phyloP scores from a whole-genome alignment of 2,329 filamentous ascomycete species.

The Fusarium sp. region DNA sequence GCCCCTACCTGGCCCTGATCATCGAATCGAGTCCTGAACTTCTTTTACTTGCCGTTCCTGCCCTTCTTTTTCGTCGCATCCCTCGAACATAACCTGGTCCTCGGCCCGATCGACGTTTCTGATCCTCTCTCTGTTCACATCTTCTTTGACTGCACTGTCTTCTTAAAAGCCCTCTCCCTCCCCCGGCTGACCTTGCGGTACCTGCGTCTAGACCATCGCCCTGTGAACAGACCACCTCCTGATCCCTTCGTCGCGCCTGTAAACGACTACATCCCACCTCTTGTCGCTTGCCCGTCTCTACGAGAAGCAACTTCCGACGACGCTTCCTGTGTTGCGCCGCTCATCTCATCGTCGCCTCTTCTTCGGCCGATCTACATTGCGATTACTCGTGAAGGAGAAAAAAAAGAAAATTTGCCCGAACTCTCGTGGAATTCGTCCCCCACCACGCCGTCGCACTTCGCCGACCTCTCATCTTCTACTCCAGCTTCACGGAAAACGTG shows the following conservation, averaged over 20 bases:
- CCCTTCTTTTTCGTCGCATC: conserved; percentile 31
- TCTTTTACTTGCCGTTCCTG: conserved; percentile 39
- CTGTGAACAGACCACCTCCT: conserved; percentile 45
- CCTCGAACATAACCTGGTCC: conserved; percentile 28
- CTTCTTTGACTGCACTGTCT: conserved; percentile 5
- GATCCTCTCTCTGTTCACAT: conserved; percentile 19
- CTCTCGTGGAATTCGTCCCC: conserved; percentile 18
- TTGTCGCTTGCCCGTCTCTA: conserved; percentile 16
- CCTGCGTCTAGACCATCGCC: conserved; percentile 42
- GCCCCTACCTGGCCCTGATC: conserved; percentile 44
- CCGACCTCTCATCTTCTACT: conserved; percentile 1
- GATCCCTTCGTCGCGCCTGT: conserved; percentile 38
- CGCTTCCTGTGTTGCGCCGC: conserved; percentile 8
- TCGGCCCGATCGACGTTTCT: conserved; percentile 30
- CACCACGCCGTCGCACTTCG: conserved; percentile 15
- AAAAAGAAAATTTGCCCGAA: conserved; percentile 24
- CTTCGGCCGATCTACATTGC: conserved; percentile 26
- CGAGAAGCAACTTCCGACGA: conserved; percentile 26
- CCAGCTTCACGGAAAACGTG: conserved; percentile 17
- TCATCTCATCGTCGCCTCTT: conserved; percentile 7
- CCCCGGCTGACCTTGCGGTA: conserved; percentile 41
- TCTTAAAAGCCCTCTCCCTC: conserved; percentile 19
- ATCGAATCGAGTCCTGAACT: conserved; percentile 40
- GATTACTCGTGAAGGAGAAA: conserved; percentile 28
- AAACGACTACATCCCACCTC: conserved; percentile 37